Conservation (phyloP, 768 basidiomycete genomes). For the Myochromella boudieri region DNA sequence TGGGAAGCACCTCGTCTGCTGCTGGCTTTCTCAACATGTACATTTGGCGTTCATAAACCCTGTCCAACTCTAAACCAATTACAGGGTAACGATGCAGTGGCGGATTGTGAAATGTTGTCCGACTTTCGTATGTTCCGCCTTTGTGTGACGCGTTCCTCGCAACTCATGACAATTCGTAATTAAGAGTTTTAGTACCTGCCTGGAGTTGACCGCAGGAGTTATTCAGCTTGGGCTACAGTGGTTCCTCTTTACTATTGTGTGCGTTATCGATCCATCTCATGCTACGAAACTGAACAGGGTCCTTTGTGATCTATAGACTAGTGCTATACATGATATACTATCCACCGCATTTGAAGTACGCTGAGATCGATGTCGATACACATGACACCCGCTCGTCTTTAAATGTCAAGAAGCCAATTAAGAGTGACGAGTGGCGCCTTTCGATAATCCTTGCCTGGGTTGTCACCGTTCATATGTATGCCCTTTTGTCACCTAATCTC, state of each 20-base stretch:
- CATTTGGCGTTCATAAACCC: conserved; percentile 16
- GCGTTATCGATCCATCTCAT: conserved; percentile 36
- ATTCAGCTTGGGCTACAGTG: conserved; percentile 83
- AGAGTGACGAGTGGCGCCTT: conserved; percentile 73
- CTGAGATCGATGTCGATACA: conserved; percentile 32
- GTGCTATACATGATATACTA: conserved; percentile 93
- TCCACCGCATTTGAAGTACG: conserved; percentile 79
- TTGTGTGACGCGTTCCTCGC: neutral
- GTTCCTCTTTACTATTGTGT: conserved; percentile 85
- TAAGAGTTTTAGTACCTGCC: conserved; percentile 70
- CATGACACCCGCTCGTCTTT: conserved; percentile 41
- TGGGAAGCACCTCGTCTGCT: conserved; percentile 84
- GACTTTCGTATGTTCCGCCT: conserved; percentile 55
- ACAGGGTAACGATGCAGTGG: conserved; percentile 83
- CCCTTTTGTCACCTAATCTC: conserved; percentile 13
- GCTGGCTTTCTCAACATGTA: conserved; percentile 86
- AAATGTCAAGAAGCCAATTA: conserved; percentile 45
- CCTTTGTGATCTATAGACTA: too few relatives aligned
- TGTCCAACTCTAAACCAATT: conserved; percentile 7
- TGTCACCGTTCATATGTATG: conserved; percentile 73
- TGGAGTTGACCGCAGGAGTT: conserved; percentile 80
- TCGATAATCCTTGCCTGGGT: conserved; percentile 76
- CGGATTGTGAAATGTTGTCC: conserved; percentile 79
- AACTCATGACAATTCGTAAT: neutral
- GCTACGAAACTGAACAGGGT: too few relatives aligned